Evolutionary conservation across 225 moss, liverwort and hornwort genomes (phyloP), one percentile per base, ranked within the genome.

Genomic region (Polytrichum commune): DNA sequence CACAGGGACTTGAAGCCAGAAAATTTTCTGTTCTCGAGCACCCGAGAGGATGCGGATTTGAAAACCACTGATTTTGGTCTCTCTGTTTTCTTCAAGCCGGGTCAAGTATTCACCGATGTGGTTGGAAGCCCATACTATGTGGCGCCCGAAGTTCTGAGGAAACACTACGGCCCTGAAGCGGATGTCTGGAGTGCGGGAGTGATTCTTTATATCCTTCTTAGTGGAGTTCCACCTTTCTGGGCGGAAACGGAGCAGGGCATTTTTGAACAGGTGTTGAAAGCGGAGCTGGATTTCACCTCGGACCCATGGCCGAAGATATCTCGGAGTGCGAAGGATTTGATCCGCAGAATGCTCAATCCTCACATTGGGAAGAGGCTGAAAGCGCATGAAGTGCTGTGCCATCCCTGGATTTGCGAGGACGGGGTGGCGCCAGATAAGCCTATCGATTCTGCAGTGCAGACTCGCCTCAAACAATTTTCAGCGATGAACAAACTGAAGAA

Each of bases 161-260:
- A 81, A 61, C 13, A 75, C 38, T 84, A 84, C 35, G 84, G 84
- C 46, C 81, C 84, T 38, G 84, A 84, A 75, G 84, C 84, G 58
- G 84, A 84, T 78, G 84, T 84, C 35, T 84, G 84, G 84, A 84
- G 84, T 75, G 84, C 84, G 58, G 84, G 84, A 65, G 84, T 84
- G 78, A 84, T 84, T 56, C 60, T 84, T 1, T 84, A 84, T 66
- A 84, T 84, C 35, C 84, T 84, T 38, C 84, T 84, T 22, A 84
- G 84, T 73, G 84, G 84, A 60, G 84, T 84, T 60, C 84, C 84
- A 55, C 84, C 84, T 30, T 84, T 84, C 60, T 84, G 84, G 84
- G 84, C 84, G 67, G 84, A 84, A 67, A 84, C 81, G 8, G 84
- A 84, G 70, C 84, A 84, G 64, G 84, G 84, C 20, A 84, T 84